Evolutionary conservation across 306 rosid genomes (phyloP).

Genomic region (Vigna reflexopilosa): DNA sequence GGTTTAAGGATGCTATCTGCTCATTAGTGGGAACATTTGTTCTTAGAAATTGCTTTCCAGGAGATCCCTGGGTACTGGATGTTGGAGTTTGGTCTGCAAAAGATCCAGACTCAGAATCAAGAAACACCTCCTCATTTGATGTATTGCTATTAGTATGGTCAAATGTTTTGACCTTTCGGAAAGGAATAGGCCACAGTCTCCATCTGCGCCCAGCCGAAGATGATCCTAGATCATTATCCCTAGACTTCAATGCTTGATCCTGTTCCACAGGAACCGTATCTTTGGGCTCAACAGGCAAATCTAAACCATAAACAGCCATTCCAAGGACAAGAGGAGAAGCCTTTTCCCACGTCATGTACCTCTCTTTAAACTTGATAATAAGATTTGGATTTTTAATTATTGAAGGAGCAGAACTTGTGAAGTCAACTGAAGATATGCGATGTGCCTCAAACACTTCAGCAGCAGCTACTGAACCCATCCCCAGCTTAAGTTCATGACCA

Average conservation of each 20-base stretch:
- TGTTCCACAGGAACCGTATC: constrained; percentile 80
- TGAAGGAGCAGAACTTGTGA: constrained; percentile 64
- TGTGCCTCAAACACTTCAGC: constrained; percentile 75
- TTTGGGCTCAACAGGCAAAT: constrained; percentile 69
- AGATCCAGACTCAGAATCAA: constrained; percentile 80
- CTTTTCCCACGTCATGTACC: constrained; percentile 84
- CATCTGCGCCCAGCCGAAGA: constrained; percentile 77
- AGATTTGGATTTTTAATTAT: constrained; percentile 76
- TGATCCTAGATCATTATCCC: constrained; percentile 55
- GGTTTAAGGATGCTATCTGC: constrained; percentile 97
- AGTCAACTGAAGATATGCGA: constrained; percentile 65
- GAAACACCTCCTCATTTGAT: constrained; percentile 83
- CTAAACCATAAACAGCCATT: constrained; percentile 70
- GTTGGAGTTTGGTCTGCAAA: constrained; percentile 55
- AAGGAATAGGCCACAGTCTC: constrained; percentile 95
- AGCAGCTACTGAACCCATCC: constrained; percentile 86
- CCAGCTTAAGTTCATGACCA: constrained; percentile 71
- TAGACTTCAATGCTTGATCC: constrained; percentile 59
- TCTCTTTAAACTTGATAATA: constrained; percentile 65
- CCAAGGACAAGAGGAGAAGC: constrained; percentile 92
- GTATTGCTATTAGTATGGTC: constrained; percentile 69
- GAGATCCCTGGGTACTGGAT: constrained; percentile 51
- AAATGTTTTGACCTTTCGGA: constrained; percentile 85
- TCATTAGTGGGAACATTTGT: constrained; percentile 94
- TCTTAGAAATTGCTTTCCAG: constrained; percentile 75